Evolutionary conservation across 2,329 filamentous ascomycete species (phyloP).

Genomic region (Allantophomopsis cytisporea): DNA sequence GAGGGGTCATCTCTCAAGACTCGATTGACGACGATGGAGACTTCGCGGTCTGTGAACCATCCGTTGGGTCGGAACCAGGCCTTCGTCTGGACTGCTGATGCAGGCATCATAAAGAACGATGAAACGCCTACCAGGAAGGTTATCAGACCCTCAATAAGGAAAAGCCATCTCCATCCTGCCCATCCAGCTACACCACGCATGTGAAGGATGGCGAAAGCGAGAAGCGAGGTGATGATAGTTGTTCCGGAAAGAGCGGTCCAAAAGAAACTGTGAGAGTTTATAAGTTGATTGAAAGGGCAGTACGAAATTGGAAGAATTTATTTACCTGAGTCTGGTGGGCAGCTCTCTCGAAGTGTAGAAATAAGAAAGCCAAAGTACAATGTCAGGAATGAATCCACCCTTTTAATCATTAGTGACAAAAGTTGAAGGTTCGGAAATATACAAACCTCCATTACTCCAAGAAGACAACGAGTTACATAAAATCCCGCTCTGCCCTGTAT

Average conservation of each 20-base stretch:
- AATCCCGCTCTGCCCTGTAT: conserved; percentile 27
- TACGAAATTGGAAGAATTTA: too few relatives aligned
- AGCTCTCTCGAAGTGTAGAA: conserved; percentile 57
- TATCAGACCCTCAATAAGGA: conserved; percentile 27
- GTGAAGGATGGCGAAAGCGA: conserved; percentile 40
- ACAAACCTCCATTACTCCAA: conserved; percentile 3
- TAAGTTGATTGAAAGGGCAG: too few relatives aligned
- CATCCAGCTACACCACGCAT: conserved; percentile 36
- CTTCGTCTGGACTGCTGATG: conserved; percentile 47
- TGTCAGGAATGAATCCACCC: conserved; percentile 45
- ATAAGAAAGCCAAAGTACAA: conserved; percentile 52
- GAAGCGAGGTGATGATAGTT: conserved; percentile 37
- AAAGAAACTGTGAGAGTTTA: conserved; percentile 32
- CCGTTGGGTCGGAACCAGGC: conserved; percentile 44
- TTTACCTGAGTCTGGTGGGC: conserved; percentile 37
- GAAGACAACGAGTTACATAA: conserved; percentile 22
- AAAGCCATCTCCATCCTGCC: conserved; percentile 45
- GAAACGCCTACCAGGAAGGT: conserved; percentile 34
- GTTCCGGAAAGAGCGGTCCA: conserved; percentile 43
- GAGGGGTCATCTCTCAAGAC: conserved; percentile 37
- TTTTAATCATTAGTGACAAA: conserved; percentile 12
- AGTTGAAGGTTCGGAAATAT: background rate
- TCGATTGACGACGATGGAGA: conserved; percentile 52
- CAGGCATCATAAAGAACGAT: conserved; percentile 40
- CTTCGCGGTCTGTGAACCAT: conserved; percentile 49